Evolutionary conservation across 2,329 filamentous ascomycete species (phyloP), one percentile per base, ranked within the genome.

Genomic region (Paradendryphiella salina): DNA sequence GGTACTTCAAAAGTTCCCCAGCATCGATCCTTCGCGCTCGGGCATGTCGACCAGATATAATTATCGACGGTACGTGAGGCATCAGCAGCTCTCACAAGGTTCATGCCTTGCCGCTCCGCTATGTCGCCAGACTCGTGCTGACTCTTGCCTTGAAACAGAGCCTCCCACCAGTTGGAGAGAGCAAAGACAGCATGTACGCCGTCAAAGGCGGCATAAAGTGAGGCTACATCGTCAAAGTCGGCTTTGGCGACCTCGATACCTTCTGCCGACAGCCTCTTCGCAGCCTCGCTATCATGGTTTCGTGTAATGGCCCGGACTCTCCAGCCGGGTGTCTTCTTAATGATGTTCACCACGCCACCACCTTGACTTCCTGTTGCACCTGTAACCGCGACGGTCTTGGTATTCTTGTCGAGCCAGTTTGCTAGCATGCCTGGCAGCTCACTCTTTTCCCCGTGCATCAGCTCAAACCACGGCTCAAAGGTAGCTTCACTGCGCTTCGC

Each of bases 21-120:
- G 4, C 68, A 69, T 13, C 73, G 63, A 10, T 50, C 57, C 28
- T 55, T 60, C 4, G 67, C 60, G 29, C 72, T 69, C 1, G 77
- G 77, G 4, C 77, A 65, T 0, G 77, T 79, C 6, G 73, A 77
- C 75, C 76, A 79, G 46, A 79, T 67, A 56, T 73, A 79, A 52
- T 79, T 75, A 46, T 76, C 63, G 1, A 80, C 67, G 0, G 73
- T 72, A 0, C 58, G 11, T 0, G 66, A 74, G 6, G 59, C 51
- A 0, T 71, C 66, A 0, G 77, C 77, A 2, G 76, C 76, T 4
- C 68, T 67, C 3, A 76, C 76, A 4, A 79, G 51, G 33, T 76
- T 78, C 56, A 70, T 74, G 5, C 72, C 76, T 33, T 77, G 75
- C 9, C 51, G 45, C 13, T 63, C 60, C 61, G 80, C 78, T 15